Base-by-base conservation (phyloP, 768 basidiomycete species). In the Agaricus bisporus region DNA sequence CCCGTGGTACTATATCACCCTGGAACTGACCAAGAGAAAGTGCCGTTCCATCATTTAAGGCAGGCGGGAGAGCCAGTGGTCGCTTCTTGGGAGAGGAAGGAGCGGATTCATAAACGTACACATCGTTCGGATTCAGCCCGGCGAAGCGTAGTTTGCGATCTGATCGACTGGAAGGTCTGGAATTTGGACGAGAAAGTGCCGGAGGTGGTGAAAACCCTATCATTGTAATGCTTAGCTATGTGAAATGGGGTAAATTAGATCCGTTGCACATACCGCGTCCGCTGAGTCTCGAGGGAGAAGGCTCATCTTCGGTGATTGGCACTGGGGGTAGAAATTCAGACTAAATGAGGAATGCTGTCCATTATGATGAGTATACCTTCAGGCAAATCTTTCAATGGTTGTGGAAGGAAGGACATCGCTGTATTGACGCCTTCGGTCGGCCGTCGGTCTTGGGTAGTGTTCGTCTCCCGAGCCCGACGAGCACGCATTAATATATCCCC, bases 31-130 rank as follows among this genome's bases (percentile, higher is more conserved):
- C 75, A 64, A 68, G 68, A 51, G 66, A 84, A 64, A 73, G 57
- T 9, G 63, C 58, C 69, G 67, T 49, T 63, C 73, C 43, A 67
- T 68, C 63, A 10, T 63, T 68, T 0, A 70, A 62, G 26, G 81
- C 73, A 4, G 81, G 73, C 4, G 81, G 83, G 2, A 88, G 72
- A 0, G 88, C 82, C 1, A 89, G 69, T 0, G 70, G 62, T 55
- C 75, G 78, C 56, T 76, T 79, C n/a, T 74, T 75, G 0, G 90
- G 90, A 3, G 91, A 90, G 1, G 85, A 72, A 4, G 88, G 90
- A 1, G 81, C 84, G 12, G 89, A 91, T 60, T 90, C 86, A 61
- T 92, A 92, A 1, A 92, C 85, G 66, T 89, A 77, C 2, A 92
- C 81, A 61, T 91, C 86, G n/a, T 78, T 68, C 0, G 87, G 81